Conservation (phyloP, 2,329 filamentous ascomycete genomes). For the Scedosporium dehoogii region DNA sequence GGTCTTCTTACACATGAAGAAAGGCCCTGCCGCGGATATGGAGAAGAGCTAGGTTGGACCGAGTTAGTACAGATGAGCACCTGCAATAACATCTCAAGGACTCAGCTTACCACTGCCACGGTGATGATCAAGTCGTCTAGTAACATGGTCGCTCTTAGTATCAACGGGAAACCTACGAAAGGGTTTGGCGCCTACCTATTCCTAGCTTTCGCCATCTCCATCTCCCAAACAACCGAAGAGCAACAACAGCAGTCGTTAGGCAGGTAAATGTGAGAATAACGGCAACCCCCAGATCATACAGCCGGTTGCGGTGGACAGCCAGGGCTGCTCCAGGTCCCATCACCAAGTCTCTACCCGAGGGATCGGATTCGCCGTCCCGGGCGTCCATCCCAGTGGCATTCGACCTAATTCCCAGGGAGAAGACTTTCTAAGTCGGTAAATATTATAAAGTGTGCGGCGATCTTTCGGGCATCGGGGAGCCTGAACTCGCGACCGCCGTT, state of each 20-base stretch:
- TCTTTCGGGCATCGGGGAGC: too few species aligned
- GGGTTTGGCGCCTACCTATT: background rate
- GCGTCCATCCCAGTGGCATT: background rate
- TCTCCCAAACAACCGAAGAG: background rate
- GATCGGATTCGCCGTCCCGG: background rate
- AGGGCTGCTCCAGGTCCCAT: background rate
- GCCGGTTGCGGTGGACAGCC: background rate
- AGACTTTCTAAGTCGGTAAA: background rate
- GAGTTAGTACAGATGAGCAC: background rate
- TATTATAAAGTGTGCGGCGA: too few species aligned
- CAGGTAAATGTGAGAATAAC: background rate
- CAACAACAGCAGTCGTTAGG: background rate
- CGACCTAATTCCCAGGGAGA: background rate
- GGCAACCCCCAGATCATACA: background rate
- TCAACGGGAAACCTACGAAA: too few species aligned
- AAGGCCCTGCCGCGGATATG: background rate
- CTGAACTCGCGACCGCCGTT: too few species aligned
- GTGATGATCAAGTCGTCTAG: background rate
- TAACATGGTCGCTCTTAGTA: background rate
- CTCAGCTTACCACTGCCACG: background rate
- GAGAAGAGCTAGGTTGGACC: background rate
- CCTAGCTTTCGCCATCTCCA: background rate
- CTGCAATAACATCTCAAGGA: background rate
- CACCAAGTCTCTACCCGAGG: background rate
- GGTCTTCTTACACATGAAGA: slow-evolving; percentile 3